Evolutionary conservation across 1,284 basidiomycete genomes (phyloP).

Genomic region (Naganishia liquefaciens): DNA sequence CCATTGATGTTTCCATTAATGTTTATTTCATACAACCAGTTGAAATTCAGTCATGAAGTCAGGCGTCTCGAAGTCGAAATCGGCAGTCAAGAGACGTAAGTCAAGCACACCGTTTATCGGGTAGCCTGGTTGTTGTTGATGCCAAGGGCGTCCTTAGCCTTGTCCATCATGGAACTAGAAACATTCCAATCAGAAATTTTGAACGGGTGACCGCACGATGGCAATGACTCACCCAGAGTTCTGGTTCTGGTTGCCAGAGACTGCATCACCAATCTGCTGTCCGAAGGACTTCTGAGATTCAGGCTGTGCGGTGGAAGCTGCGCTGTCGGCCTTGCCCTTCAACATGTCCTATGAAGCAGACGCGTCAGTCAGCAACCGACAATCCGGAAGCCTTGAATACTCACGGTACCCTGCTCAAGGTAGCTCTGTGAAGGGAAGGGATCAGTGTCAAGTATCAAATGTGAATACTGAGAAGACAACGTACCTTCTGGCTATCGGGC

Average conservation of each 20-base stretch:
- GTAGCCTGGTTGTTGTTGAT: conserved; percentile 20
- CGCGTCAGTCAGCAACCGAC: no score
- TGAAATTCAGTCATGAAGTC: background rate
- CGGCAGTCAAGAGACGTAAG: background rate
- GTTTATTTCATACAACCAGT: conserved; percentile 3
- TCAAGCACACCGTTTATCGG: background rate
- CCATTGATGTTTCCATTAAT: background rate
- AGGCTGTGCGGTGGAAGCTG: conserved; percentile 45
- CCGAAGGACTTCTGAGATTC: conserved; percentile 39
- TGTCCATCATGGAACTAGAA: conserved; percentile 36
- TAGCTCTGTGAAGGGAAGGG: conserved; percentile 30
- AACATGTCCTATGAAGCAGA: conserved; percentile 35
- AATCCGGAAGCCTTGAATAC: no score
- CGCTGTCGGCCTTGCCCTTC: conserved; percentile 44
- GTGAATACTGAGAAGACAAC: background rate
- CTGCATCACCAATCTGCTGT: conserved; percentile 40
- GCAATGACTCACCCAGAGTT: conserved; percentile 35
- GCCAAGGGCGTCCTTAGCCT: conserved; percentile 41
- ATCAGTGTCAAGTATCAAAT: background rate
- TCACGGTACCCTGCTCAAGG: conserved; percentile 40
- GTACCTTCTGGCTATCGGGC: conserved; percentile 44
- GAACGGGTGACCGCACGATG: background rate
- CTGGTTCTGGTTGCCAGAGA: conserved; percentile 45
- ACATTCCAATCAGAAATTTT: background rate
- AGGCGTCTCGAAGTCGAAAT: background rate